Evolutionary conservation across 495 filamentous ascomycete species (phyloP).

Genomic region (Neurospora pannonica): DNA sequence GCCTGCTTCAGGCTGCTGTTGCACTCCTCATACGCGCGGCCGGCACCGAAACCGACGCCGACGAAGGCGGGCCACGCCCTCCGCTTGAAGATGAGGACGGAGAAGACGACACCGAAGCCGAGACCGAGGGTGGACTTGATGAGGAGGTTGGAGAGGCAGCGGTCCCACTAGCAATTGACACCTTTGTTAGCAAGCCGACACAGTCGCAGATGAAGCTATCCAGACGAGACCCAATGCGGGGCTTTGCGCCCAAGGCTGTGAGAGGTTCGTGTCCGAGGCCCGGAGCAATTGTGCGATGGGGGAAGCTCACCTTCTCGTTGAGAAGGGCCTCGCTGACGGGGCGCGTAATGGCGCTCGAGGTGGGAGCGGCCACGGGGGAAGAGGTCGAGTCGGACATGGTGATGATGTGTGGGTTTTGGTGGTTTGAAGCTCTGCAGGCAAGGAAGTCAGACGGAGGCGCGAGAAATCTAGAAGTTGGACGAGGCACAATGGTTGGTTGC

Average conservation of each 20-base stretch:
- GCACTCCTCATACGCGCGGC: constrained; percentile 92
- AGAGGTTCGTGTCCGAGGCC: neutral
- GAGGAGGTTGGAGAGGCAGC: constrained; percentile 88
- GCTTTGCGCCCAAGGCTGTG: neutral
- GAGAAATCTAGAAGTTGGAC: neutral
- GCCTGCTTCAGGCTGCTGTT: constrained; percentile 54
- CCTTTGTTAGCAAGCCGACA: constrained; percentile 3
- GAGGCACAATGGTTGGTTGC: neutral
- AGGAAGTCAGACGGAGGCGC: neutral
- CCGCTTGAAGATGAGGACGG: constrained; percentile 93
- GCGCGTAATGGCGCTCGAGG: constrained; percentile 40
- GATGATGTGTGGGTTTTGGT: constrained; percentile 2
- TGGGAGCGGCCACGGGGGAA: constrained; percentile 11
- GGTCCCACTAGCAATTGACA: constrained; percentile 71
- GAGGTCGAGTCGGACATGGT: constrained; percentile 34
- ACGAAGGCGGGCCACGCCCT: constrained; percentile 92
- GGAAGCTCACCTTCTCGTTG: constrained; percentile 76
- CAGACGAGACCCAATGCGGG: neutral
- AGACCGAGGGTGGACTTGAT: constrained; percentile 91
- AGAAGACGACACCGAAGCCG: constrained; percentile 95
- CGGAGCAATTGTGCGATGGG: neutral
- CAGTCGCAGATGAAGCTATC: neutral
- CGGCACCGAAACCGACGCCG: constrained; percentile 88
- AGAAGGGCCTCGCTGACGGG: constrained; percentile 89
- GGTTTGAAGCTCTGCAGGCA: neutral